Evolutionary conservation across 768 basidiomycete genomes (phyloP).

Genomic region (Tulasnella sp.): DNA sequence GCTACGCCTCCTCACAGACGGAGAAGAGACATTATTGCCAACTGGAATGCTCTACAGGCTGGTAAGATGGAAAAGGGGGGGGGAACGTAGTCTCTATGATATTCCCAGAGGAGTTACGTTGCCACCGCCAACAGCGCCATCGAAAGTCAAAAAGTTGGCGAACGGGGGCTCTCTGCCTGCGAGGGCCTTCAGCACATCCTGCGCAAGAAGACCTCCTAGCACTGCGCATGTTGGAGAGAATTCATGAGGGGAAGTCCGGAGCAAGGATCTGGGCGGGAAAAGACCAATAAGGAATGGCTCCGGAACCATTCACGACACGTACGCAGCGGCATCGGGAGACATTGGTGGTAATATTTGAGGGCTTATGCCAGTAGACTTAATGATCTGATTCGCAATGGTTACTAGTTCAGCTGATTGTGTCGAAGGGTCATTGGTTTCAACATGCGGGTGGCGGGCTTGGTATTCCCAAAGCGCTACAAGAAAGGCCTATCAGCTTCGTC

Average conservation of each 20-base stretch:
- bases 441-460: conserved; percentile 54
- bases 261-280: conserved; percentile 50
- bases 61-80: not conserved
- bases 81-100: not conserved
- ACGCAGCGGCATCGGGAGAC: conserved; percentile 65
- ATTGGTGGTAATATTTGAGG: conserved; percentile 57
- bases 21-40: not conserved
- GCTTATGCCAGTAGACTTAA: conserved; percentile 64
- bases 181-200: conserved; percentile 89
- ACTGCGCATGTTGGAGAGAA: conserved; percentile 94
- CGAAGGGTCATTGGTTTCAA: conserved; percentile 39
- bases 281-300: not conserved
- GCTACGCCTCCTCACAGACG: not conserved
- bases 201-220: conserved; percentile 88
- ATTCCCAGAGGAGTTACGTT: conserved; percentile 46
- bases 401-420: conserved; percentile 51
- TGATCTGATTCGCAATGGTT: conserved; percentile 58
- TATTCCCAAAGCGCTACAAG: conserved; percentile 77
- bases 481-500: not conserved
- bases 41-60: not conserved
- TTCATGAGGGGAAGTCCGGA: conserved; percentile 71
- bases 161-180: conserved; percentile 89
- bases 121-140: conserved; percentile 74
- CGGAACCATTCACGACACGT: conserved; percentile 29
- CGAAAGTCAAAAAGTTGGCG: conserved; percentile 86